A percentile compares a stretch with the other conserved stretches of the same genome.
phyloP scores from a whole-genome alignment of 768 basidiomycete genomes.

The Zangia roseola region DNA sequence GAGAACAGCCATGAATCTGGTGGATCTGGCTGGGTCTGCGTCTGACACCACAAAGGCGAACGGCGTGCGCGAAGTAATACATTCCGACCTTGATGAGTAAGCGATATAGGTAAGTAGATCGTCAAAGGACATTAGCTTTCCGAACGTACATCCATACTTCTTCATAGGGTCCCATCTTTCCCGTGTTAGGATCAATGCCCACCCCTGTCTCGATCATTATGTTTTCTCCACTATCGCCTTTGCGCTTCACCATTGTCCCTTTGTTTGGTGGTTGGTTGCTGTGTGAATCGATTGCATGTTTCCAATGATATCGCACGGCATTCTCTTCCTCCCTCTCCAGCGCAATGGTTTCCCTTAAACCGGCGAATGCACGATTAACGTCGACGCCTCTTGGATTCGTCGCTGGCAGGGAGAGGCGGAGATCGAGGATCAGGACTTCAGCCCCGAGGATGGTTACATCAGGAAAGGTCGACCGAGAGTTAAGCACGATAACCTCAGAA shows the following conservation, averaged over 20 bases:
- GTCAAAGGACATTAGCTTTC: background rate
- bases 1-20: constrained; percentile 17
- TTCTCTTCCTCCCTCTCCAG: background rate
- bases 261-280: constrained; percentile 11
- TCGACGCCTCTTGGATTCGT: background rate
- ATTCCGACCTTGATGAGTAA: constrained; percentile 6
- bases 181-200: constrained; percentile 13
- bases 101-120: background rate
- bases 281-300: constrained; percentile 17
- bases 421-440: constrained; percentile 17
- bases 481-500: constrained; percentile 22
- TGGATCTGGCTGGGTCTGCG: constrained; percentile 7
- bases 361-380: constrained; percentile 16
- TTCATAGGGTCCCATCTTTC: constrained; percentile 14
- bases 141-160: constrained; percentile 21
- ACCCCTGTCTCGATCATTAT: constrained; percentile 16
- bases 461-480: constrained; percentile 12
- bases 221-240: constrained; percentile 5
- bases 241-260: constrained; percentile 7
- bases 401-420: constrained; percentile 12
- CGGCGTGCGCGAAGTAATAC: constrained; percentile 1
- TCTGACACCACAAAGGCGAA: constrained; percentile 20
- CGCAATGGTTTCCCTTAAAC: constrained; percentile 9
- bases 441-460: background rate
- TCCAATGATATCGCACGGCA: constrained; percentile 14